Base-by-base conservation (phyloP, 495 filamentous ascomycete genomes). In the Talaromyces nanjingensis region DNA sequence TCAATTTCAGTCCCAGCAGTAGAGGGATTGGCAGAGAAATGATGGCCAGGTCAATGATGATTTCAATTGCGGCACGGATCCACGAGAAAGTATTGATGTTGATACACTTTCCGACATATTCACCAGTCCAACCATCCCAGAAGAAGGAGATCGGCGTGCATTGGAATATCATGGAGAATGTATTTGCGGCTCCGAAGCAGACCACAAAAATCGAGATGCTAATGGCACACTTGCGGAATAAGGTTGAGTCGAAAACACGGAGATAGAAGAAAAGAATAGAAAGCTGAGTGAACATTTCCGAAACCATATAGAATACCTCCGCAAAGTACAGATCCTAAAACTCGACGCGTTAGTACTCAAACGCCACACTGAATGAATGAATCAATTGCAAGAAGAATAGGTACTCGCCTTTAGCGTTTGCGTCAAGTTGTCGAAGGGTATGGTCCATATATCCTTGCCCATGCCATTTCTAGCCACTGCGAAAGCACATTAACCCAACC, bases 11-110 rank as follows among this genome's bases (percentile, higher is more conserved):
- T 6, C 71, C 64, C 18, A 73, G 66, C 6, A 86, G 67, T 12
- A 78, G 73, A 24, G 71, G 72, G 18, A 85, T 74, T 0, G 84
- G 81, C n/a, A 72, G 58, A 1, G 53, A 59, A 60, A 71, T 70
- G 27, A 72, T 69, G 33, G 59, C 59, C n/a, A 71, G 6, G 45
- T 72, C 70, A 63, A 72, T 67, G 31, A 56, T 63, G 25, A 72
- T 72, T 33, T 72, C 66, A 54, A 71, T 63, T 6, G 63, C 67
- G 0, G 68, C 70, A n/a, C 67, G 66, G 54, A 64, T 65, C 65
- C 66, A 69, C 0, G 65, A 67, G 27, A 65, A 71, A 1, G 60
- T 25, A 52, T 63, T 70, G 63, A 71, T 71, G 34, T 71, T 47
- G 29, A 72, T 69, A 58, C 70, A 72, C 18, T 49, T 60, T 22